Evolutionary conservation across 345 rosid species (phyloP).

Genomic region (Eucalyptus shirleyi): DNA sequence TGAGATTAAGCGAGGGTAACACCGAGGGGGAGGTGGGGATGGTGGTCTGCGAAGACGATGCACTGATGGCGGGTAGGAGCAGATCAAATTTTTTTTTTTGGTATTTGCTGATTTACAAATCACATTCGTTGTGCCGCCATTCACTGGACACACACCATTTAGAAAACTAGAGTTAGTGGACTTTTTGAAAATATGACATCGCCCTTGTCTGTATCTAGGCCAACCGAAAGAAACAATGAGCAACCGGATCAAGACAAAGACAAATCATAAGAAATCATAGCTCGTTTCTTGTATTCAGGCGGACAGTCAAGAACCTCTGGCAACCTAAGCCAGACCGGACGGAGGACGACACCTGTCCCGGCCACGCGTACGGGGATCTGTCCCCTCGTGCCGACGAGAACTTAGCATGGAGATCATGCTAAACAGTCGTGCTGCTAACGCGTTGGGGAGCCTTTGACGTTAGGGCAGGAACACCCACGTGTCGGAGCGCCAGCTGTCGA

Average conservation of each 20-base stretch:
- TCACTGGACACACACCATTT: background rate
- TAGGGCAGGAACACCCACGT: background rate
- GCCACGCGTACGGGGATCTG: conserved; percentile 18
- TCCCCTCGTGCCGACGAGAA: background rate
- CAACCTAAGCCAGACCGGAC: background rate
- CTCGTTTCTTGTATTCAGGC: background rate
- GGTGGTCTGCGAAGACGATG: background rate
- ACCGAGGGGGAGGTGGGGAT: background rate
- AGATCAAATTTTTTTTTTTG: background rate
- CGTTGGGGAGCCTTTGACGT: background rate
- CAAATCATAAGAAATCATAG: background rate
- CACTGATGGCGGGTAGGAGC: background rate
- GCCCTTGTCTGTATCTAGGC: background rate
- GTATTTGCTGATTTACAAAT: background rate
- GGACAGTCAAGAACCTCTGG: background rate
- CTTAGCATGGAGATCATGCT: background rate
- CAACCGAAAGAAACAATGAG: background rate
- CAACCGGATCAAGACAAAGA: background rate
- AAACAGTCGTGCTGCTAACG: background rate
- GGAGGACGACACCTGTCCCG: conserved; percentile 6
- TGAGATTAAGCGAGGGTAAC: background rate
- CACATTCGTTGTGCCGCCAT: background rate
- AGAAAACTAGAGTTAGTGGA: background rate
- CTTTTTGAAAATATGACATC: background rate
- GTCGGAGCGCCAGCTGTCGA: background rate